phyloP scores from a whole-genome alignment of 495 filamentous ascomycete genomes.

The Talaromyces ruber region DNA sequence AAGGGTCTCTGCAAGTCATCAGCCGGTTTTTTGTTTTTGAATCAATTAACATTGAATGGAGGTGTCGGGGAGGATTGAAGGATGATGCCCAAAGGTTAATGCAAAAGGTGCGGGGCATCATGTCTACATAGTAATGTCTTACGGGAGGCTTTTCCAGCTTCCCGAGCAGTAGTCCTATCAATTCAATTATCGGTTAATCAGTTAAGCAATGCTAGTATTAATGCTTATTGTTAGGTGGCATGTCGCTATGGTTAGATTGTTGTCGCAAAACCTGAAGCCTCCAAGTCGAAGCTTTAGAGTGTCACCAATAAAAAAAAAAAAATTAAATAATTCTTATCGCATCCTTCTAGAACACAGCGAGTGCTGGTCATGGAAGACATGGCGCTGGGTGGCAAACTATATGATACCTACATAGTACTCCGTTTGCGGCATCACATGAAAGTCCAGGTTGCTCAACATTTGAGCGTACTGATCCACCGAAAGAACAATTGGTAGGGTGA shows the following conservation, averaged over 20 bases:
- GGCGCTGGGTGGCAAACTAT: not conserved
- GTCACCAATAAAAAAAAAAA: too few relatives aligned
- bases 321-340: not conserved
- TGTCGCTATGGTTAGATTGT: too few relatives aligned
- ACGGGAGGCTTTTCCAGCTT: not conserved
- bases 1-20: not conserved
- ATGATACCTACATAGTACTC: not conserved
- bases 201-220: not conserved
- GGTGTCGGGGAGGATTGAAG: not conserved
- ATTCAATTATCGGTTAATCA: not conserved
- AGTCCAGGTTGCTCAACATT: not conserved
- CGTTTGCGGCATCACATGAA: not conserved
- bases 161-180: not conserved
- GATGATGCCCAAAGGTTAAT: not conserved
- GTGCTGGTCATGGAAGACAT: not conserved
- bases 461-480: too few relatives aligned
- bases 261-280: too few relatives aligned
- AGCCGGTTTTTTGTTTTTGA: not conserved
- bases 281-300: too few relatives aligned
- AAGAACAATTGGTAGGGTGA: too few relatives aligned
- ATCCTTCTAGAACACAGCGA: not conserved
- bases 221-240: too few relatives aligned
- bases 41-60: not conserved
- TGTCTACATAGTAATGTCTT: not conserved
- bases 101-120: not conserved